Base-by-base conservation (phyloP, 129 eudicot species). In the Flaveria linearis region DNA sequence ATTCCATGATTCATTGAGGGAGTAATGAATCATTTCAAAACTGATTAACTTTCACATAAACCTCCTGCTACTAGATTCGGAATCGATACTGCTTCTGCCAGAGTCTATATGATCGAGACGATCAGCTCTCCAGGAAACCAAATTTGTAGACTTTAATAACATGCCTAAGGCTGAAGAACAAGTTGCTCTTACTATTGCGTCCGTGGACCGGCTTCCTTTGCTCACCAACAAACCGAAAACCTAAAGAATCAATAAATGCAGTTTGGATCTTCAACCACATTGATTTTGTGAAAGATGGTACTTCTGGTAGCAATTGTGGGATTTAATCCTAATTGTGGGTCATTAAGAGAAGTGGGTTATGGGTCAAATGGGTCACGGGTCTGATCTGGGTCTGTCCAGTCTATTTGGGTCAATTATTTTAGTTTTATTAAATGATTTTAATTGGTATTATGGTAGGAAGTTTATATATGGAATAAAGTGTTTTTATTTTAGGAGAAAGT, bases 171-270 rank as follows among this genome's bases (percentile, higher is more conserved):
- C 90, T 50, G 89, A 88, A 36, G 97, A 88, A 73, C 93, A 82
- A 20, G 97, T 87, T 62, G 99, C 96, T 86, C 97, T 83, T 46
- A 94, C 99, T 3, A 86, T 85, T 72, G 91, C 91, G 83, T 94
- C 96, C 42, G 92, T 36, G 10, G 97, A 94, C 41, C 86, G 90
- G 53, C 86, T 91, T 78, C 87, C 91, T 78, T 91, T 91, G 61
- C 86, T 87, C 74, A 94, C 93, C 88, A 94, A 77, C 81, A 87
- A 75, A 62, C 89, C 93, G 11, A 91, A 91, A 45, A 94, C 97
- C 98, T 94, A 53, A 13, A 57, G 39, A 6, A 3, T 0, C 4
- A 53, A 16, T 2, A 68, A 52, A 53, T 10, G 53, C 46, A 52
- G 16, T 18, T 17, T 6, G 9, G n/a, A 36, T 36, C 8, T 36